phyloP scores from a whole-genome alignment of 352 stramenopile genomes.

The Blastocystis hominis region DNA sequence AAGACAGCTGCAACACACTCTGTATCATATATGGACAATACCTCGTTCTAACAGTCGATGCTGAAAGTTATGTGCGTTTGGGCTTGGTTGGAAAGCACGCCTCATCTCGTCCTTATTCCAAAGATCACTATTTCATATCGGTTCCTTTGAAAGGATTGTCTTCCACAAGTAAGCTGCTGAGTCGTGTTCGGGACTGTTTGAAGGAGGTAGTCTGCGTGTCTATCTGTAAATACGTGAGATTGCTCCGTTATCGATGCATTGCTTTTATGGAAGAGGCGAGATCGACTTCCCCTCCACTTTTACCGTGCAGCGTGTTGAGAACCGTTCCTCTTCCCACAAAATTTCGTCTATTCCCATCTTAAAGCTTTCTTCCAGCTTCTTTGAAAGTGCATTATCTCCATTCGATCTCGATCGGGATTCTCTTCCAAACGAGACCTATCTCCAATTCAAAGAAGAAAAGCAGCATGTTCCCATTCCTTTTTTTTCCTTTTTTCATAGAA shows the following conservation, averaged over 20 bases:
- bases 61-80: background rate
- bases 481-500: background rate
- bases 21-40: slow-evolving; percentile 5
- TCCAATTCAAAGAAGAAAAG: background rate
- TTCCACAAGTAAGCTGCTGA: background rate
- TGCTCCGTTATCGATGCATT: background rate
- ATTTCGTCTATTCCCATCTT: background rate
- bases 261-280: background rate
- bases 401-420: background rate
- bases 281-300: background rate
- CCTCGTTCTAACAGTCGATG: background rate
- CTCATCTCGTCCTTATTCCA: background rate
- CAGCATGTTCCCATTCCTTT: background rate
- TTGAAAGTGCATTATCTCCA: background rate
- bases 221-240: background rate
- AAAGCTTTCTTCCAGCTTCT: background rate
- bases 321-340: background rate
- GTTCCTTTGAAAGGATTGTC: background rate
- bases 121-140: background rate
- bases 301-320: background rate
- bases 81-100: background rate
- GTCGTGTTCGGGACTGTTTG: slow-evolving; percentile 9
- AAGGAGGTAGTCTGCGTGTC: background rate
- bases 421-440: background rate
- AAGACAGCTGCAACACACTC: background rate